Evolutionary conservation across 2,329 filamentous ascomycete genomes (phyloP), one percentile per base, ranked within the genome.

Genomic region (Penicillium freii): DNA sequence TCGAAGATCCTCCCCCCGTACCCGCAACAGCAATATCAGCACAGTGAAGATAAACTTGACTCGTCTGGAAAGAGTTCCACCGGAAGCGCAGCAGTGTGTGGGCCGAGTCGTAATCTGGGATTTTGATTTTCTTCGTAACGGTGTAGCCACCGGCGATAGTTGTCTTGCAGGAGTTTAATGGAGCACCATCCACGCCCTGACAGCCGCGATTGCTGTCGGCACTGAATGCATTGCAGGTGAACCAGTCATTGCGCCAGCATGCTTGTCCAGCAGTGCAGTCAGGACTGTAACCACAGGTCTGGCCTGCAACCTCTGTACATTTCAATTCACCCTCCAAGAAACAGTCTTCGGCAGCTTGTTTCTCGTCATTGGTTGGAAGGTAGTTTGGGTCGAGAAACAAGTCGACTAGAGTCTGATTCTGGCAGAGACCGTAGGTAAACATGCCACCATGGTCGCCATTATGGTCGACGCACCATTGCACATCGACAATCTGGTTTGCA

Each of bases 371-470:
- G 1, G 80, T 83, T 0, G 81, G 81, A 4, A 80, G 62, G 58
- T 83, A 82, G 13, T 62, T 65, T 0, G 80, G 75, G 1, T 77
- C 75, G 1, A 82, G 67, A 62, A 84, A 78, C 61, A 79, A 79
- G 70, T 82, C 74, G 36, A 83, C 78, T 0, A 84, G 67, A 0
- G 70, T 71, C 61, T 83, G 80, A 61, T 84, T 72, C 60, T 81
- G 75, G 62, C 81, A 84, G 59, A 83, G 77, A 8, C 81, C 79
- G 66, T 82, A 84, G 61, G 71, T 76, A 67, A 82, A 84, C 81
- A 83, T 83, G 67, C 81, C 81, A 34, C 81, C 81, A 59, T 84
- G 81, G 61, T 84, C 81, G 0, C 82, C 81, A 62, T 83, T 84
- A 67, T 82, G 70, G 62, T 84, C 81, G n/a, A 83, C 77, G 53